A percentile compares a stretch with the other conserved stretches of the same genome.
Conservation (phyloP, 306 rosid genomes). For the Vachellia pachyceras region DNA sequence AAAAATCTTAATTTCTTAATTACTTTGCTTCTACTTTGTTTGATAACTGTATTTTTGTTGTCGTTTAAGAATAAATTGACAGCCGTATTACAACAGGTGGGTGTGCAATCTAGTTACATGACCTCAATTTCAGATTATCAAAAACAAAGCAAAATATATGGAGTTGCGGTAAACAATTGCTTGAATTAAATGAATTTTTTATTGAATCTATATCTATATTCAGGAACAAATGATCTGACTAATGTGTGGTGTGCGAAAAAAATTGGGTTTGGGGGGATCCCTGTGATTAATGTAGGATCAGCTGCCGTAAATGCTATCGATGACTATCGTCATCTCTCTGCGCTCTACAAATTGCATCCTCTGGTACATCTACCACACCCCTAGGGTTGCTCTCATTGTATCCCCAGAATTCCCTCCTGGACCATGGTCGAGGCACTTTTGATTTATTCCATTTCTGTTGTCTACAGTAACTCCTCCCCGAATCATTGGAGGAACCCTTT, state of each 20-base stretch:
- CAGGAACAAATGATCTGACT: conserved; percentile 66
- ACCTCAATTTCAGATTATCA: too few relatives aligned
- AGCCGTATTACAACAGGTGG: too few relatives aligned
- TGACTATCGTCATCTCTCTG: conserved; percentile 63
- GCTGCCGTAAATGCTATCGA: conserved; percentile 65
- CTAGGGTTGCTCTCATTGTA: conserved; percentile 50
- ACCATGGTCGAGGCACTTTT: conserved; percentile 62
- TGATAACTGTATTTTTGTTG: too few relatives aligned
- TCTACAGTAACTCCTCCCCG: conserved; percentile 70
- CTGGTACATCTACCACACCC: conserved; percentile 61
- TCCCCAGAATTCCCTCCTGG: conserved; percentile 52
- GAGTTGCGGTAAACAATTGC: conserved; percentile 34
- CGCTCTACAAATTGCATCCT: conserved; percentile 64
- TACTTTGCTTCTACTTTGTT: too few relatives aligned
- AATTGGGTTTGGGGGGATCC: not conserved
- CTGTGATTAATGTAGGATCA: conserved; percentile 65
- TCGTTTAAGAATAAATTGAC: too few relatives aligned
- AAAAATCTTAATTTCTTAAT: too few relatives aligned
- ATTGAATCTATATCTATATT: conserved; percentile 55
- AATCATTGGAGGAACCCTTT: conserved; percentile 61
- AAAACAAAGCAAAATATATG: too few relatives aligned
- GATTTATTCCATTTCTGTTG: conserved; percentile 84
- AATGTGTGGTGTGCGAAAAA: conserved; percentile 18
- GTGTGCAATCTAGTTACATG: too few relatives aligned
- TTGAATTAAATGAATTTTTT: conserved; percentile 65